Evolutionary conservation across 2,329 filamentous ascomycete genomes (phyloP).

Genomic region (Scytalidium sp.): DNA sequence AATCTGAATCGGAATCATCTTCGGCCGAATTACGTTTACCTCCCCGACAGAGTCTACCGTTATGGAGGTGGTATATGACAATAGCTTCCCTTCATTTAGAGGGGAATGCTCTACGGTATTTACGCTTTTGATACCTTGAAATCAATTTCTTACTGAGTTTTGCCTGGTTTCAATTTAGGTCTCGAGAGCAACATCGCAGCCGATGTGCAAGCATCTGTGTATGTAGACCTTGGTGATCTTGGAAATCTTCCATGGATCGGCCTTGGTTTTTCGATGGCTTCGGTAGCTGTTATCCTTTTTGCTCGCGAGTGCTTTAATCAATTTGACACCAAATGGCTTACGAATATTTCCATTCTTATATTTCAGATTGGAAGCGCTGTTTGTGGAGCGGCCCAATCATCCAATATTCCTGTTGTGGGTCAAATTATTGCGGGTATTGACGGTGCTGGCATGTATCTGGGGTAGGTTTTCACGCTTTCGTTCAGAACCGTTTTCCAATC

Average conservation of each 20-base stretch:
- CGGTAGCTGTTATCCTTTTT: slow-evolving; percentile 23
- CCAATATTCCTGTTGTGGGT: slow-evolving; percentile 42
- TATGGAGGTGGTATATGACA: too few species aligned
- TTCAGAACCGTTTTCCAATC: neutral
- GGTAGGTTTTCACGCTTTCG: slow-evolving; percentile 12
- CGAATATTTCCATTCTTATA: slow-evolving; percentile 13
- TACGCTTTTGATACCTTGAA: too few species aligned
- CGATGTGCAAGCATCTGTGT: slow-evolving; percentile 25
- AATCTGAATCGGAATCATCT: too few species aligned
- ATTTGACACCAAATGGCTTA: slow-evolving; percentile 22
- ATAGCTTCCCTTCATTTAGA: too few species aligned
- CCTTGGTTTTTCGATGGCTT: slow-evolving; percentile 26
- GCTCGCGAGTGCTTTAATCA: slow-evolving; percentile 17
- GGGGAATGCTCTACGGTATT: too few species aligned
- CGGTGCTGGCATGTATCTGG: slow-evolving; percentile 39
- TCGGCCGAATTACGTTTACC: too few species aligned
- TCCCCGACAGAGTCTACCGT: too few species aligned
- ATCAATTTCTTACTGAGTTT: too few species aligned
- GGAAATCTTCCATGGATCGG: slow-evolving; percentile 26
- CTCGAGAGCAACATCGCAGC: slow-evolving; percentile 18
- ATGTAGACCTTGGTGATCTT: slow-evolving; percentile 22
- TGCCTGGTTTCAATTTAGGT: too few species aligned
- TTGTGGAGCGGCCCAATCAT: slow-evolving; percentile 25
- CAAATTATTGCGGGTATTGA: slow-evolving; percentile 38
- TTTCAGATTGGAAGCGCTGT: slow-evolving; percentile 23